Evolutionary conservation across 768 basidiomycete species (phyloP).

Genomic region (Melanogaster broomeanus): DNA sequence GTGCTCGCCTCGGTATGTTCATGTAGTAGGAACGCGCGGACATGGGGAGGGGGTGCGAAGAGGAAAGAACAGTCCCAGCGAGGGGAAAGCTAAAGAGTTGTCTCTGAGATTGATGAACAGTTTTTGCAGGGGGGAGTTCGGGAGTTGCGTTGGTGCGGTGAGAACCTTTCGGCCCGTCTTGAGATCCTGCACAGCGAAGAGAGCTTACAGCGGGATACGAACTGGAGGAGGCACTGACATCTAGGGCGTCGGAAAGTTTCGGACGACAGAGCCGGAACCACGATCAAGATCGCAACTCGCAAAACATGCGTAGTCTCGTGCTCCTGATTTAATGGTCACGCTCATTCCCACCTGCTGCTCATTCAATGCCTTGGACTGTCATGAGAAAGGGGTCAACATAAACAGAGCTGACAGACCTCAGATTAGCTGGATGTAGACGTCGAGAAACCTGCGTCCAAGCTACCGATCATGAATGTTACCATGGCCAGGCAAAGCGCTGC

Average conservation of each 20-base stretch:
- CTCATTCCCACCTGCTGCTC: constrained; percentile 47
- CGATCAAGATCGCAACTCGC: constrained; percentile 56
- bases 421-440: constrained; percentile 63
- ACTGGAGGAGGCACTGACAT: constrained; percentile 41
- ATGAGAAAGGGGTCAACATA: background rate
- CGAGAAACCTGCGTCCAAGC: constrained; percentile 64
- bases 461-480: constrained; percentile 64
- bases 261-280: constrained; percentile 51
- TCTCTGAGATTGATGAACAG: constrained; percentile 71
- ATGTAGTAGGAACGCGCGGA: constrained; percentile 75
- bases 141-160: constrained; percentile 42
- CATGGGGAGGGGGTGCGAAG: constrained; percentile 61
- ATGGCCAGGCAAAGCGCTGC: constrained; percentile 56
- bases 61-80: constrained; percentile 63
- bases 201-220: constrained; percentile 12
- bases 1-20: constrained; percentile 60
- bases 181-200: constrained; percentile 3
- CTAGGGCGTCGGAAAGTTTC: constrained; percentile 44
- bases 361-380: constrained; percentile 42
- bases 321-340: constrained; percentile 61
- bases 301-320: constrained; percentile 57
- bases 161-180: constrained; percentile 22
- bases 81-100: constrained; percentile 80
- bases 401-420: constrained; percentile 29
- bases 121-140: constrained; percentile 56